Percentiles rank a stretch among this genome's conserved stretches.
These are phyloP conservation scores for Panicum miliaceum DNA, from an alignment of 176 grass and related monocot genomes.

Conservation along the genomic window DNA sequence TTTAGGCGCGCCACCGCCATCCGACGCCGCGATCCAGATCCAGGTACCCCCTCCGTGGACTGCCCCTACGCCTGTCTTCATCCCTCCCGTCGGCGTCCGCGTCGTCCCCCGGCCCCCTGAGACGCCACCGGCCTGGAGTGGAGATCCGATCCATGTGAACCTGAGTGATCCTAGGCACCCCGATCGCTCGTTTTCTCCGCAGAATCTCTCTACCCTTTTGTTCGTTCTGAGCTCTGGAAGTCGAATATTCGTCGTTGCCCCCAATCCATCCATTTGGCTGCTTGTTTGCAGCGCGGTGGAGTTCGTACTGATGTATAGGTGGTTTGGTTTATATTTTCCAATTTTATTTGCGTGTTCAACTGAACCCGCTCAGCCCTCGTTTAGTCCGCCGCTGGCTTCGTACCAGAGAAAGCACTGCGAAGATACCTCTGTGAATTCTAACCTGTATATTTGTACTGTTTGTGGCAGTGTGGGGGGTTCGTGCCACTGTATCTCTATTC, in stretches of 20 bases:
- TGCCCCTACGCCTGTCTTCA: neutral
- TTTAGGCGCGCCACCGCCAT: neutral
- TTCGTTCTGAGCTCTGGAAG: slow-evolving; percentile 3
- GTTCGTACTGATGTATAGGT: slow-evolving; percentile 12
- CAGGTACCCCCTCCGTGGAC: slow-evolving; percentile 19
- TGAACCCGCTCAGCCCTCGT: slow-evolving; percentile 17
- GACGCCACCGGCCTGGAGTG: neutral
- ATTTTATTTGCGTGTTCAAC: neutral
- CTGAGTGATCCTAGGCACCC: neutral
- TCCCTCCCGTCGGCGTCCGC: neutral
- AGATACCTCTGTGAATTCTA: slow-evolving; percentile 5
- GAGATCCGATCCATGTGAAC: neutral
- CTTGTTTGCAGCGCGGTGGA: neutral
- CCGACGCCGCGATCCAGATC: slow-evolving; percentile 37
- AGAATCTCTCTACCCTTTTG: neutral
- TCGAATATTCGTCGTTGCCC: slow-evolving; percentile 1
- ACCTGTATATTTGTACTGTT: neutral
- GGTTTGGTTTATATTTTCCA: neutral
- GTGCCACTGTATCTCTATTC: neutral
- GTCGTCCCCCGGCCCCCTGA: neutral
- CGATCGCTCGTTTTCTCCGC: slow-evolving; percentile 23
- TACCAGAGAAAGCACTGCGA: neutral
- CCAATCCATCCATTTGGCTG: slow-evolving; percentile 16
- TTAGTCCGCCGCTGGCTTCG: slow-evolving; percentile 10
- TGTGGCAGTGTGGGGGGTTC: slow-evolving; percentile 35